Evolutionary conservation across 2,329 filamentous ascomycete genomes (phyloP).

Genomic region (Penicillium expansum): DNA sequence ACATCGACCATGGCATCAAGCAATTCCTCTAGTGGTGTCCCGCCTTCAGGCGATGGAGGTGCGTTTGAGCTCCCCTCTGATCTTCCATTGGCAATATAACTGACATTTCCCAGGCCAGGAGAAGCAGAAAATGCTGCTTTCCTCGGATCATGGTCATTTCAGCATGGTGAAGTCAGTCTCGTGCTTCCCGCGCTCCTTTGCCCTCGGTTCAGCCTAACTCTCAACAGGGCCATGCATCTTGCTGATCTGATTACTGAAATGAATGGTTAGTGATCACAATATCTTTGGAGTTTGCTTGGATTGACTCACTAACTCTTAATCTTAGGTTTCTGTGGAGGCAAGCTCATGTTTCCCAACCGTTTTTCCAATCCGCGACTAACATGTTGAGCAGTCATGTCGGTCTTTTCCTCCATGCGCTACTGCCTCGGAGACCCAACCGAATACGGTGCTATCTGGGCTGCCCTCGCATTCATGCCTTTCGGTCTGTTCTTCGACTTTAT

Average conservation of each 20-base stretch:
- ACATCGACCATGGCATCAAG: conserved; percentile 36
- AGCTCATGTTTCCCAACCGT: conserved; percentile 19
- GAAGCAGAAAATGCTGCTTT: conserved; percentile 51
- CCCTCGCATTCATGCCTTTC: conserved; percentile 83
- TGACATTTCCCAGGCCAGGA: conserved; percentile 40
- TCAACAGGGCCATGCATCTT: conserved; percentile 46
- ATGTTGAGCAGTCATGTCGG: conserved; percentile 68
- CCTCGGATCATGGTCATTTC: conserved; percentile 50
- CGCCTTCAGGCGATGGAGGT: conserved; percentile 35
- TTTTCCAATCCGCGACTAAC: conserved; percentile 18
- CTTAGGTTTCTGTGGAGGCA: conserved; percentile 51
- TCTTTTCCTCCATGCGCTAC: conserved; percentile 93
- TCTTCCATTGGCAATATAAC: conserved; percentile 9
- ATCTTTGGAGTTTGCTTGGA: not conserved
- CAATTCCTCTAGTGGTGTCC: conserved; percentile 30
- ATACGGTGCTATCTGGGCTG: conserved; percentile 71
- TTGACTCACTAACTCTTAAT: conserved; percentile 17
- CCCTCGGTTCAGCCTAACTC: conserved; percentile 8
- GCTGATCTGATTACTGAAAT: conserved; percentile 52
- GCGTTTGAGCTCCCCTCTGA: conserved; percentile 18
- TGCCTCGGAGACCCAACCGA: conserved; percentile 69
- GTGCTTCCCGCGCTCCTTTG: conserved; percentile 1
- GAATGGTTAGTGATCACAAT: conserved; percentile 40
- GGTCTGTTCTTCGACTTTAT: conserved; percentile 97
- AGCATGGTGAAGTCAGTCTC: conserved; percentile 48